Evolutionary conservation across 176 grass and related monocot genomes (phyloP).

Genomic region (sorghum (Sorghum bicolor)): Sorghum_bicolor_NCBIv3 NC_012873.2:58163501-58164000

Average conservation of each 20-base stretch:
- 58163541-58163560: not conserved
- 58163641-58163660: slow-evolving; percentile 14
- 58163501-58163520: slow-evolving; percentile 22
- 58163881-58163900: too few species aligned
- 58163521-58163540: not conserved
- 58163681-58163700: not conserved
- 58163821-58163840: too few species aligned
- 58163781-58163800: too few species aligned
- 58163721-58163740: not conserved
- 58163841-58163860: too few species aligned
- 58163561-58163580: slow-evolving; percentile 11
- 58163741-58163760: not conserved
- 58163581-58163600: not conserved
- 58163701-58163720: slow-evolving; percentile 13
- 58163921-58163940: too few species aligned
- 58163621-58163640: not conserved
- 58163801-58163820: too few species aligned
- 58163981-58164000: too few species aligned
- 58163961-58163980: too few species aligned
- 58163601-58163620: slow-evolving; percentile 17
- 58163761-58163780: not conserved
- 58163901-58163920: too few species aligned
- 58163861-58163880: too few species aligned
- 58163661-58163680: not conserved
- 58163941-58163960: too few species aligned